A percentile compares a stretch with the other conserved stretches of the same genome.
Conservation (phyloP, 495 filamentous ascomycete genomes). For the Penicillium macrosclerotiorum region DNA sequence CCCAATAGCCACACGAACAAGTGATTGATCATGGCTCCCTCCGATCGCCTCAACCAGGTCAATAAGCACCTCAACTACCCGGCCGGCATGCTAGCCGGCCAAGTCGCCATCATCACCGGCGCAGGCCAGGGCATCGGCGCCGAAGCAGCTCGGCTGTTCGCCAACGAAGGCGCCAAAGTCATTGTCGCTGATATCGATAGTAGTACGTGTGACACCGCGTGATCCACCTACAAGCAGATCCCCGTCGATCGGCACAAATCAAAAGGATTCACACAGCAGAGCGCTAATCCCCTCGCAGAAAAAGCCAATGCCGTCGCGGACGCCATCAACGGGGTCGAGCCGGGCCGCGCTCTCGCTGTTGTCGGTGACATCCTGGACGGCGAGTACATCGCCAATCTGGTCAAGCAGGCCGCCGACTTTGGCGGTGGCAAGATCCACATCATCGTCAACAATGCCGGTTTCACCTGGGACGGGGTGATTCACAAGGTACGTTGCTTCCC, state of each 20-base stretch:
- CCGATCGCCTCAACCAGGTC: conserved; percentile 64
- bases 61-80: conserved; percentile 77
- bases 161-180: conserved; percentile 82
- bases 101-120: conserved; percentile 86
- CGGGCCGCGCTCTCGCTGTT: conserved; percentile 66
- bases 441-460: conserved; percentile 85
- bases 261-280: background rate
- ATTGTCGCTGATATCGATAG: conserved; percentile 79
- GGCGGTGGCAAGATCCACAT: conserved; percentile 84
- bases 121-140: conserved; percentile 88
- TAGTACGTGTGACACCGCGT: conserved; percentile 39
- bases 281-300: conserved; percentile 28
- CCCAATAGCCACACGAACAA: background rate
- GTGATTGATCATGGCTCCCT: conserved; percentile 38
- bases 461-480: conserved; percentile 88
- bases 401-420: conserved; percentile 73
- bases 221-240: no score
- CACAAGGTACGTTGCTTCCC: conserved; percentile 59
- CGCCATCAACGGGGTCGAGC: conserved; percentile 58
- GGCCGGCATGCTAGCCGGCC: conserved; percentile 68
- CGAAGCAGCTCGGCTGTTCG: conserved; percentile 76
- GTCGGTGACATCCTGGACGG: conserved; percentile 71
- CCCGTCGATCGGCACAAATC: no score
- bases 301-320: conserved; percentile 63
- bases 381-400: conserved; percentile 62